Evolutionary conservation across 2,329 filamentous ascomycete genomes (phyloP).

Genomic region (Epichloe elymi): DNA sequence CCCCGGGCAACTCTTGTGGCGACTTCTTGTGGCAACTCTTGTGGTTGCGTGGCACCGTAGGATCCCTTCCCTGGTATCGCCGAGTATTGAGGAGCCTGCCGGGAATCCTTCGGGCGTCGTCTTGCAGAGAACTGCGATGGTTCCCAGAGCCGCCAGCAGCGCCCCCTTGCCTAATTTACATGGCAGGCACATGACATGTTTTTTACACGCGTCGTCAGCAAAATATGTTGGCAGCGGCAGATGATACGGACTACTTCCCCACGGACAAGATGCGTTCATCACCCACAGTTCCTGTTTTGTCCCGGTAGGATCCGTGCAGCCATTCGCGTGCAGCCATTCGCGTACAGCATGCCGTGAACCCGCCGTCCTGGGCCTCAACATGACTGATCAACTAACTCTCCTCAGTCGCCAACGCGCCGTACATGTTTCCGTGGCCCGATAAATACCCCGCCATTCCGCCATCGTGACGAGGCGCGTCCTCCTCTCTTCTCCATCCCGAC

Average conservation of each 20-base stretch:
- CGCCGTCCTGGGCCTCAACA: conserved; percentile 4
- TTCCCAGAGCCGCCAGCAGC: conserved; percentile 11
- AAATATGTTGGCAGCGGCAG: no score
- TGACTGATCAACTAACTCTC: neutral
- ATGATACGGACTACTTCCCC: no score
- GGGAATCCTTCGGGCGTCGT: neutral
- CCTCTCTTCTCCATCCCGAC: conserved; percentile 5
- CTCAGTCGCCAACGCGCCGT: conserved; percentile 14
- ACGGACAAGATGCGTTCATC: neutral
- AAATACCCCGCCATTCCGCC: conserved; percentile 16
- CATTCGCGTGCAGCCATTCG: conserved; percentile 11
- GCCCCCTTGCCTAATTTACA: conserved; percentile 7
- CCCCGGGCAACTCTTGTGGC: neutral
- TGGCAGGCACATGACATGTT: neutral
- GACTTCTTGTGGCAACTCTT: neutral
- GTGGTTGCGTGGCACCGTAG: neutral
- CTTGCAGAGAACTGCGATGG: conserved; percentile 7
- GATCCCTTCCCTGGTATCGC: neutral
- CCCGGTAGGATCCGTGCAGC: conserved; percentile 11
- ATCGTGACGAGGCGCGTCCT: neutral
- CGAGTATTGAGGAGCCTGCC: neutral
- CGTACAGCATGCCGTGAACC: conserved; percentile 9
- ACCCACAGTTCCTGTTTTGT: conserved; percentile 6
- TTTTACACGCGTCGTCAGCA: no score
- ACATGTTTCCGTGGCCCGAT: conserved; percentile 24